Base-by-base conservation (phyloP, 2,329 filamentous ascomycete species). In the Xylariaceae sp. region DNA sequence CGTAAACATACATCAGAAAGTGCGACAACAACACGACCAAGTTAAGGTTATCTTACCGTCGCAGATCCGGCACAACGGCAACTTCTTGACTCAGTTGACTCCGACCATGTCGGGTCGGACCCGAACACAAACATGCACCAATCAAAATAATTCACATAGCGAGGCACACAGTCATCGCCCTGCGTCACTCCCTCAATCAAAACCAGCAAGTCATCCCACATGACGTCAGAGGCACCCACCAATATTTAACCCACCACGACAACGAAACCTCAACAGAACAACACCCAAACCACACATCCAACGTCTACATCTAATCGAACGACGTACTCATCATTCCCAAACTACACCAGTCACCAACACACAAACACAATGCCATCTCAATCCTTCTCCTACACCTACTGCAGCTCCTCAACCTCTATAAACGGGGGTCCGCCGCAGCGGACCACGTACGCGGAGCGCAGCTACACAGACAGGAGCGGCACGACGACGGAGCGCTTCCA, bases 381-480 rank as follows among this genome's bases (percentile, higher is more conserved):
- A 8, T 61, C 60, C 42, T 63, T 47, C 53, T 64, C 62, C 44
- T 66, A 63, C 60, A 60, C 50, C 57, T 63, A 51, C 57, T 61
- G 50, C 57, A 60, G 56, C 62, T 60, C 60, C 30, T 62, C 60
- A 5, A 51, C 57, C 3, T 63, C 62, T 9, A 23, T 17, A 7
- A 64, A 61, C 55, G 61, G 58, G 30, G 62, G 57, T 45, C 48
- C 44, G 11, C 60, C 60, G 0, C 62, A 59, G 23, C 56, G 2
- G 13, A 54, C 58, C 0, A 42, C 57, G 13, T 66, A 58, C 42
- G 64, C 64, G 4, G 62, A 66, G 57, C 62, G 62, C 51, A 63
- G 60, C 58, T 53, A 45, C 57, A 62, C 60, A 0, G 62, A 64
- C 51, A 10, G 39, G 10, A 50, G 15, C 3, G 62, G 64, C 18